Evolutionary conservation across 2,329 filamentous ascomycete genomes (phyloP), one percentile per base, ranked within the genome.

Genomic region (Colletotrichum siamense): DNA sequence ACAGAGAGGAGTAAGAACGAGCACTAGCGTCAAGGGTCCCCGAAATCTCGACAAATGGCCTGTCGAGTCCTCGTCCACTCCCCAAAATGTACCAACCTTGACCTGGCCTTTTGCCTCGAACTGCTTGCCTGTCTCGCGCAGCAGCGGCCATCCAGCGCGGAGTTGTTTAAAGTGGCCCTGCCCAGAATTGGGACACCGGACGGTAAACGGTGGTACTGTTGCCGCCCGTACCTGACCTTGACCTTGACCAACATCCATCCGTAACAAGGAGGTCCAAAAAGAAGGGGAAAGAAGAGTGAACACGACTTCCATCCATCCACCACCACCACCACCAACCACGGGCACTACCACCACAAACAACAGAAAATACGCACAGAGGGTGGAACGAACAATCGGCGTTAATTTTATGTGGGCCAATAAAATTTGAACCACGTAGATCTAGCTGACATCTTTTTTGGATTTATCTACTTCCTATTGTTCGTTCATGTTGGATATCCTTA

Each of bases 371-470:
- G 16, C 39, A 55, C 28, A 71, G 26, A 71, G 36, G 34, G 34
- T n/a, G 67, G 62, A 69, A 72, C 52, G 36, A 39, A 39, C 36
- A 75, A 57, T 44, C 22, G 55, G 24, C 39, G 26, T 32, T 44
- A 36, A 62, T 22, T 67, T 74, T 73, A 44, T 62, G 73, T 75
- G 69, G 73, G 39, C 63, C 73, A 24, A 57, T 72, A 73, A 75
- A 75, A 75, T 75, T 75, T 68, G 69, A 68, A 73, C 24, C n/a
- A 30, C 55, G 69, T 55, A 67, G 55, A 73, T 75, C 32, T 24
- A 75, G 68, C 36, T 32, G 26, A 18, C 34, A 39, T 64, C 28
- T 36, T 57, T 52, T 39, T 24, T 62, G 59, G 8, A 16, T 39
- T 18, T 39, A 18, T 18, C 36, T 39, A 18, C 8, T 28, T 63